Conservation (phyloP, 2,329 filamentous ascomycete species). For the Harringtonia lauricola region DNA sequence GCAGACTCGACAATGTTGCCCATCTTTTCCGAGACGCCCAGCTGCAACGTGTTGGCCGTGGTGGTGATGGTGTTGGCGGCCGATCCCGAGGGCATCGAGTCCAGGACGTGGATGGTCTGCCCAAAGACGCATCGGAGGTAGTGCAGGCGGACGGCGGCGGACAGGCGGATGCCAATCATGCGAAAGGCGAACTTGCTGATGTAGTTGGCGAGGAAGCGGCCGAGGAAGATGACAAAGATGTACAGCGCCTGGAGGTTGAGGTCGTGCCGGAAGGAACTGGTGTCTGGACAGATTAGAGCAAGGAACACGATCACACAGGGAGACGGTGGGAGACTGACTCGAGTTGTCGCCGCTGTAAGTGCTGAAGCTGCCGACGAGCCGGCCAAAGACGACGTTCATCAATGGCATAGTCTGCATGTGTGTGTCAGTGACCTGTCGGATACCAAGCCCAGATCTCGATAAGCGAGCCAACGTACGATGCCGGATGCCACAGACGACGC, state of each 20-base stretch:
- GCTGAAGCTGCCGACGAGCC: conserved; percentile 37
- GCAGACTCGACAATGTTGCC: conserved; percentile 46
- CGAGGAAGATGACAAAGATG: conserved; percentile 61
- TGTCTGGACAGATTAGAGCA: conserved; percentile 28
- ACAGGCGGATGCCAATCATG: conserved; percentile 50
- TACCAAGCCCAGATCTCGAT: neutral
- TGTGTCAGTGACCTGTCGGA: neutral
- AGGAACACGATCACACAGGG: conserved; percentile 13
- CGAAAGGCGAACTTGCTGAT: conserved; percentile 42
- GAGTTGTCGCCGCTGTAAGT: conserved; percentile 14
- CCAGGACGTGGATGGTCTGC: conserved; percentile 57
- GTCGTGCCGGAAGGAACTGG: conserved; percentile 23
- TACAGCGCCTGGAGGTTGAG: conserved; percentile 45
- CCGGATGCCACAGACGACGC: conserved; percentile 41
- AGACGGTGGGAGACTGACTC: neutral
- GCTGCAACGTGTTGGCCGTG: conserved; percentile 51
- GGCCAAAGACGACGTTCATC: conserved; percentile 49
- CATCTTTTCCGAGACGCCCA: conserved; percentile 54
- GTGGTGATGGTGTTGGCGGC: conserved; percentile 52
- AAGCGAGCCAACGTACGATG: conserved; percentile 19
- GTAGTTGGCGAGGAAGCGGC: conserved; percentile 52
- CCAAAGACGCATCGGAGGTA: conserved; percentile 54
- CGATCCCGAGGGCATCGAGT: conserved; percentile 52
- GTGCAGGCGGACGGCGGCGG: conserved; percentile 48
- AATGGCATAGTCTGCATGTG: conserved; percentile 39